Percentiles rank a stretch among this genome's conserved stretches.
Conservation (phyloP, 768 basidiomycete genomes). For the Termitomyces titanicus region DNA sequence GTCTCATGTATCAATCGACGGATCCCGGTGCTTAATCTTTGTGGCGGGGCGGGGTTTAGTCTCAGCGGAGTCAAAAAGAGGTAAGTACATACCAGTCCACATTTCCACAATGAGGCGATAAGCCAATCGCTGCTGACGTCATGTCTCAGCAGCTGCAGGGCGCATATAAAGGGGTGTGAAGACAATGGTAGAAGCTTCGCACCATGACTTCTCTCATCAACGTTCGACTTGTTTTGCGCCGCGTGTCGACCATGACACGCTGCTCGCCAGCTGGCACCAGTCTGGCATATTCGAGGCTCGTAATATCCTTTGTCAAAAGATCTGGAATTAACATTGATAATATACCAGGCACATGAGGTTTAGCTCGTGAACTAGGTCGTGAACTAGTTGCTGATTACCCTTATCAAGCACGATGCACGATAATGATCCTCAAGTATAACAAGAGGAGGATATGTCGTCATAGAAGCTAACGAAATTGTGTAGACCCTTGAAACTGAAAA, state of each 20-base stretch:
- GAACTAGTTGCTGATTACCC: conserved; percentile 9
- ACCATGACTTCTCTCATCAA: conserved; percentile 12
- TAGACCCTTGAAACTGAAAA: conserved; percentile 54
- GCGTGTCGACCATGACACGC: not conserved
- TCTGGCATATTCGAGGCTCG: not conserved
- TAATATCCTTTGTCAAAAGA: not conserved
- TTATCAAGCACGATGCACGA: conserved; percentile 51
- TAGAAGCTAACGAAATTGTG: not conserved
- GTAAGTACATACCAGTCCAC: not conserved
- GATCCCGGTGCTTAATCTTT: not conserved
- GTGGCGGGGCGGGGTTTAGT: not conserved
- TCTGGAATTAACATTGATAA: not conserved
- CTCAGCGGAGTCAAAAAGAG: not conserved
- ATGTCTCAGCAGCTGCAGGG: conserved; percentile 15
- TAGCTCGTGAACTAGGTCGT: not conserved
- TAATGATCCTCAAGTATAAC: conserved; percentile 49
- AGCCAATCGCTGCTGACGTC: conserved; percentile 6
- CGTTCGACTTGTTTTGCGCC: conserved; percentile 1
- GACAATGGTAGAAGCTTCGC: not conserved
- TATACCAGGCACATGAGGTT: conserved; percentile 23
- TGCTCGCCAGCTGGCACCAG: not conserved
- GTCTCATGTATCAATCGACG: too few species aligned
- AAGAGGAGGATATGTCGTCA: not conserved
- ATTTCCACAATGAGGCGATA: not conserved
- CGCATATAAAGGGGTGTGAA: conserved; percentile 7